Evolutionary conservation across 2,329 filamentous ascomycete genomes (phyloP), one percentile per base, ranked within the genome.

Genomic region (Ophiocordyceps sinensis): DNA sequence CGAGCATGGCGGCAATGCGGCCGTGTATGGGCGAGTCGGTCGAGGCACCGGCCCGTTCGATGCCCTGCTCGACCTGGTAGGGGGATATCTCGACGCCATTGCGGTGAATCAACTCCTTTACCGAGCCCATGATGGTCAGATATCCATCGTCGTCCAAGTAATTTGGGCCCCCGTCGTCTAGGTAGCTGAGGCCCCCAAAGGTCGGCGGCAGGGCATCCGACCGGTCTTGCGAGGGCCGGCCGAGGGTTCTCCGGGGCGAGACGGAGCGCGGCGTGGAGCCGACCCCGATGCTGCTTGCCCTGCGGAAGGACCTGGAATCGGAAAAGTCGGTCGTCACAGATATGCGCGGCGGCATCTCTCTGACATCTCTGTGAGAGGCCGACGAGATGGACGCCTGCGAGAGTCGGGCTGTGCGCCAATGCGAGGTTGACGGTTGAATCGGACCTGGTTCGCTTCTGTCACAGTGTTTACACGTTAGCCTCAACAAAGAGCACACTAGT

Each of bases 31-130:
- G 57, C 5, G 64, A 66, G 8, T 55, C 52, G 12, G 54, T 50
- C 29, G 60, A 51, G 29, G 57, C 53, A 6, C 64, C 60, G n/a
- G 67, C 62, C 3, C 60, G 53, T 28, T 69, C 53, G 43, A 73
- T 62, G 6, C 67, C 68, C 45, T 71, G 63, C 47, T 73, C 69
- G 12, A 73, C 59, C 47, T 72, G 68, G 40, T 70, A 69, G 0
- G 69, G 68, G 8, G 64, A 69, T 41, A 72, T 71, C 28, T 70
- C 61, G 50, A 71, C 67, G 26, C 68, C 68, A 36, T 68, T 68
- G 17, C 68, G 62, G 48, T 71, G 70, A 52, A 71, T 70, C 44
- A 70, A 63, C 41, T 71, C 67, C 47, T 71, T 71, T 48, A 58
- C 67, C n/a, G 67, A 59, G 12, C 67, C 67, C 4, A 66, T 71